A percentile compares a stretch with the other conserved stretches of the same genome.
Evolutionary conservation across 192 early-diverging fungal genomes (phyloP).

Genomic region (Phlyctochytrium bullatum): DNA sequence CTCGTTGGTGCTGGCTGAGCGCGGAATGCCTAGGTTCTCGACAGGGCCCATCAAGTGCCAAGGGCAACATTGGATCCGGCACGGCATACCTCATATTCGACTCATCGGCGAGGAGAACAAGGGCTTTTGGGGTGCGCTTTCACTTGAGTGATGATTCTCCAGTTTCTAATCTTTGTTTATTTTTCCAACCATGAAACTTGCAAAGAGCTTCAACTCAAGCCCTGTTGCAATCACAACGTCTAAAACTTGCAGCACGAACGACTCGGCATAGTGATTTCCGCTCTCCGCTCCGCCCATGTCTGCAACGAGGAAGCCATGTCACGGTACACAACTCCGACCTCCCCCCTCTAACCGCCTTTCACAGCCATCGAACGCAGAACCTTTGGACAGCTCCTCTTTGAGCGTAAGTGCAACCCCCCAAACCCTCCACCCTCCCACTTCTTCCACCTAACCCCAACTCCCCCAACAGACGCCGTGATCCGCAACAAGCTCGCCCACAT

Average conservation of each 20-base stretch:
- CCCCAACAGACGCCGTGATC: constrained; percentile 73
- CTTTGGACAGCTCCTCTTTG: constrained; percentile 24
- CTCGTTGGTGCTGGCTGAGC: constrained; percentile 66
- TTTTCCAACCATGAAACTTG: background rate
- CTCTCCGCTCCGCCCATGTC: constrained; percentile 74
- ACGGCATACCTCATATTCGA: constrained; percentile 69
- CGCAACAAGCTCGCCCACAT: constrained; percentile 65
- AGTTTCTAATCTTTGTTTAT: constrained; percentile 5
- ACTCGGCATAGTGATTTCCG: constrained; percentile 61
- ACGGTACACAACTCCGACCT: too few relatives aligned
- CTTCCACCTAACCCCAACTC: too few relatives aligned
- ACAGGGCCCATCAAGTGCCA: constrained; percentile 73
- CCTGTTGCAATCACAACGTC: too few relatives aligned
- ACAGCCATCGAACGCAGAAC: constrained; percentile 18
- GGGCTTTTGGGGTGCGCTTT: constrained; percentile 60
- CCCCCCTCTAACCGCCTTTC: too few relatives aligned
- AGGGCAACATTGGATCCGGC: constrained; percentile 71
- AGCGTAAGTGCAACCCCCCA: constrained; percentile 17
- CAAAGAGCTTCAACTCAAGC: constrained; percentile 25
- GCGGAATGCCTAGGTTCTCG: constrained; percentile 55
- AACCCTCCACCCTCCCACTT: too few relatives aligned
- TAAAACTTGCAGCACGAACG: constrained; percentile 72
- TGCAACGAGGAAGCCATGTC: constrained; percentile 43
- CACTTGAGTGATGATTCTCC: constrained; percentile 34
- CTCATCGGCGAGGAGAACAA: constrained; percentile 74